Conservation (phyloP, 768 basidiomycete genomes). For the Mrakia blollopis region DNA sequence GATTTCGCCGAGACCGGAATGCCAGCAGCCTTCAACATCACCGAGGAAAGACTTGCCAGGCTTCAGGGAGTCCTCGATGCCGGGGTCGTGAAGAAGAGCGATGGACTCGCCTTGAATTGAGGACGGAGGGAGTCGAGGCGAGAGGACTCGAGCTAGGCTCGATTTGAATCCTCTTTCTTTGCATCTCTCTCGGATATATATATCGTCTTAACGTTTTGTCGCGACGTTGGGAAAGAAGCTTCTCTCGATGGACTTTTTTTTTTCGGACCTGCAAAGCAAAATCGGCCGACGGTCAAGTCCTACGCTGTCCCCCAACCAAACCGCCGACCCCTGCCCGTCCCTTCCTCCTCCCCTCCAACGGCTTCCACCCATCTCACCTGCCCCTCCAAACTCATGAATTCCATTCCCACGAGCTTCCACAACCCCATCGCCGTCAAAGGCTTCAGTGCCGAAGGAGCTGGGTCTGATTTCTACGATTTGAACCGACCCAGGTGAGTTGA, state of each 20-base stretch:
- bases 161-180: not conserved
- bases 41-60: slow-evolving; percentile 1
- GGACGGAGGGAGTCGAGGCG: no score
- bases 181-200: not conserved
- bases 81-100: not conserved
- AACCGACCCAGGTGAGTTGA: not conserved
- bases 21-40: slow-evolving; percentile 20
- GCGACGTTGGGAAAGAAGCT: no score
- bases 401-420: not conserved
- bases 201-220: not conserved
- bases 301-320: not conserved
- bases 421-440: slow-evolving; percentile 18
- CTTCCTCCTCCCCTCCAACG: no score
- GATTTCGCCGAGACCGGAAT: slow-evolving; percentile 6
- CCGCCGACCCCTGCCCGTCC: no score
- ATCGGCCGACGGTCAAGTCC: no score
- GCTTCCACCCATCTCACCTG: no score
- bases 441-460: not conserved
- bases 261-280: no score
- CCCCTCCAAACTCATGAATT: not conserved
- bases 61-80: not conserved
- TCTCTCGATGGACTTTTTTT: no score
- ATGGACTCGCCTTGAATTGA: not conserved
- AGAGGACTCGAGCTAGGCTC: not conserved
- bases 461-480: not conserved